phyloP scores from a whole-genome alignment of 2,329 filamentous ascomycete species.

The Beauveria brongniartii region DNA sequence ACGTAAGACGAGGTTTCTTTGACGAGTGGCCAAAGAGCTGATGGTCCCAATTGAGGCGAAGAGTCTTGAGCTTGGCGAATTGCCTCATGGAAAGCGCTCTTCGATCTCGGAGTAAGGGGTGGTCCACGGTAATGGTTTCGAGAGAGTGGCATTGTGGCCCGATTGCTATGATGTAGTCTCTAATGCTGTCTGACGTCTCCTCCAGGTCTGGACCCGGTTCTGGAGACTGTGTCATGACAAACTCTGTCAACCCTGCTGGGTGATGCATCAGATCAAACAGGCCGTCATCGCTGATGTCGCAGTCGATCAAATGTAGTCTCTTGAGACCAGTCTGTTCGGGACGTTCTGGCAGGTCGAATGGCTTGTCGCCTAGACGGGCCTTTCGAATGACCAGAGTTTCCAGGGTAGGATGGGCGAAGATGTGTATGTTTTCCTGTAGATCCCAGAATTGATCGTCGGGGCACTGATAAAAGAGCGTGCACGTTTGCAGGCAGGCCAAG shows the following conservation, averaged over 20 bases:
- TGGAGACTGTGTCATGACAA: slow-evolving; percentile 37
- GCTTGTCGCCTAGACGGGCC: slow-evolving; percentile 38
- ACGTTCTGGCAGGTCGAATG: slow-evolving; percentile 40
- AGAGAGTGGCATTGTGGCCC: slow-evolving; percentile 33
- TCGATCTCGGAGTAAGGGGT: slow-evolving; percentile 30
- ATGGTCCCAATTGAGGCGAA: slow-evolving; percentile 39
- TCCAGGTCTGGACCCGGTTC: slow-evolving; percentile 34
- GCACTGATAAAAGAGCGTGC: slow-evolving; percentile 39
- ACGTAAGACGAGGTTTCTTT: slow-evolving; percentile 36
- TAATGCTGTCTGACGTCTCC: slow-evolving; percentile 38
- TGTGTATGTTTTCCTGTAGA: slow-evolving; percentile 43
- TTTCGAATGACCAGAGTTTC: slow-evolving; percentile 35
- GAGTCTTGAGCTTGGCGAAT: slow-evolving; percentile 31
- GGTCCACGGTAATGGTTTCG: slow-evolving; percentile 37
- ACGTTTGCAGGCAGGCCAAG: slow-evolving; percentile 37
- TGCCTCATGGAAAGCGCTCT: slow-evolving; percentile 36
- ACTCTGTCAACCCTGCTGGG: slow-evolving; percentile 35
- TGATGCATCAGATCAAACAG: slow-evolving; percentile 32
- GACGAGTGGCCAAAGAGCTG: slow-evolving; percentile 39
- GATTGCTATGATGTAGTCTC: slow-evolving; percentile 39
- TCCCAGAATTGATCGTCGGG: slow-evolving; percentile 39
- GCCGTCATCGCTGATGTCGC: slow-evolving; percentile 39
- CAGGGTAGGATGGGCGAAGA: slow-evolving; percentile 41
- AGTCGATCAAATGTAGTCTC: slow-evolving; percentile 38
- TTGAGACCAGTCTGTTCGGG: slow-evolving; percentile 37